Base-by-base conservation (phyloP, 108 stramenopile genomes). In the Stephanodiscus minutulus region DNA sequence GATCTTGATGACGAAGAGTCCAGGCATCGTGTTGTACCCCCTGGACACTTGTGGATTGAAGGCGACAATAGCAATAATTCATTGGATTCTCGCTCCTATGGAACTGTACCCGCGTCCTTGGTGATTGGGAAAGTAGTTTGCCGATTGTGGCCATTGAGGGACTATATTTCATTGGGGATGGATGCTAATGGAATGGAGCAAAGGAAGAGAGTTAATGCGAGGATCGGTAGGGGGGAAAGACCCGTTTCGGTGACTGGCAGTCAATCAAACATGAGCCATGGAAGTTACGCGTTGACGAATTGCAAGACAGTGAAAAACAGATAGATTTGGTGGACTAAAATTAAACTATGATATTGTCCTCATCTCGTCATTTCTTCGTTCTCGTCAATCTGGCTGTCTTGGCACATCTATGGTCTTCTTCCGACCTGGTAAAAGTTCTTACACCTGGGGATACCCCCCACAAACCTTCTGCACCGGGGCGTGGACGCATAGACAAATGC, bases 41-140 rank as follows among this genome's bases (percentile, higher is more conserved):
- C 91, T 46, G 97, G 97, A 5, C 96, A 96, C 61, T 66, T 97
- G 7, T 98, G 96, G 96, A 65, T 98, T 8, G 96, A 97, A 68
- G 97, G 97, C 21, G 97, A 98, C 56, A 98, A 98, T 74, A 71
- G 88, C 10, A 47, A 60, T 49, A 90, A 96, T 69, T 92, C 91
- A 17, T 68, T 73, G n/a, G 97, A 98, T 66, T 96, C 96, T 20
- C 84, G 97, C 17, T 64, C 80, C 18, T 98, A 98, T 72, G 97
- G 97, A 8, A 79, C 93, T 4, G 74, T 98, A 27, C 96, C 97
- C 11, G 88, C 95, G 35, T 82, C 91, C 7, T 70, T 97, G 49
- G 72, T 96, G 28, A 74, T 89, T 31, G 97, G 96, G 10, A 88
- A 95, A 54, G 96, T 96, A 15, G 58, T 91, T 24, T 81, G 79